Evolutionary conservation across 106 monocot species (phyloP).

Genomic region (Platanthera zijinensis): DNA sequence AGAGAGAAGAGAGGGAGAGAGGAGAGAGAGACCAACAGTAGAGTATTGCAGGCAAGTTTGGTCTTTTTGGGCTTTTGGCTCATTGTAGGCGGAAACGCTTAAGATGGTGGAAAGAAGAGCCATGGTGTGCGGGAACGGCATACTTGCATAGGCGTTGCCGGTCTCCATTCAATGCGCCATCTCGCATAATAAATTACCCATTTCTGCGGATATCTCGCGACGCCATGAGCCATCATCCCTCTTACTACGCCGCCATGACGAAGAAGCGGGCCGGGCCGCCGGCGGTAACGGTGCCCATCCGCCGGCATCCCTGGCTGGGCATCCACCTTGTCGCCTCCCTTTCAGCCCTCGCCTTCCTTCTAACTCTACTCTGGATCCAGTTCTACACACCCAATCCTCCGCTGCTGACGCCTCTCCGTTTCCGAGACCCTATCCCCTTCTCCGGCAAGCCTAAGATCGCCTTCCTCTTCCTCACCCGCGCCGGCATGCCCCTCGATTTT

Average conservation of each 20-base stretch:
- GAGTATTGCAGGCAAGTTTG: too few species aligned
- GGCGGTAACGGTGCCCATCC: not conserved
- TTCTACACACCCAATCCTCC: conserved; percentile 6
- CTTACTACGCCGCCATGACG: not conserved
- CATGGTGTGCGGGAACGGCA: conserved; percentile 5
- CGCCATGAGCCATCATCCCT: not conserved
- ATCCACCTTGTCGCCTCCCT: conserved; percentile 26
- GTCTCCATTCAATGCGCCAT: conserved; percentile 1
- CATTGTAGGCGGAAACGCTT: too few species aligned
- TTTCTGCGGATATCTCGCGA: not conserved
- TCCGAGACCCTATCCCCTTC: conserved; percentile 9
- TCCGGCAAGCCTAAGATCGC: conserved; percentile 63
- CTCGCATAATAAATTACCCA: not conserved
- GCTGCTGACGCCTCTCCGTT: not conserved
- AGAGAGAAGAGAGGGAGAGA: too few species aligned
- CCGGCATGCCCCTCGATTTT: conserved; percentile 76
- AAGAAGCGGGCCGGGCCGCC: conserved; percentile 1
- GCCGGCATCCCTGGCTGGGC: conserved; percentile 18
- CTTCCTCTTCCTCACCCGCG: conserved; percentile 75
- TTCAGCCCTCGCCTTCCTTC: conserved; percentile 30
- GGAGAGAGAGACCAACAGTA: too few species aligned
- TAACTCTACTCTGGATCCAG: conserved; percentile 27
- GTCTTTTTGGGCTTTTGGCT: too few species aligned
- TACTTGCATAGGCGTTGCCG: not conserved
- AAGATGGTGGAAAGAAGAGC: too few species aligned